Evolutionary conservation across 441 rosid genomes (phyloP), one percentile per base, ranked within the genome.

Genomic region (Gossypium aridum): DNA sequence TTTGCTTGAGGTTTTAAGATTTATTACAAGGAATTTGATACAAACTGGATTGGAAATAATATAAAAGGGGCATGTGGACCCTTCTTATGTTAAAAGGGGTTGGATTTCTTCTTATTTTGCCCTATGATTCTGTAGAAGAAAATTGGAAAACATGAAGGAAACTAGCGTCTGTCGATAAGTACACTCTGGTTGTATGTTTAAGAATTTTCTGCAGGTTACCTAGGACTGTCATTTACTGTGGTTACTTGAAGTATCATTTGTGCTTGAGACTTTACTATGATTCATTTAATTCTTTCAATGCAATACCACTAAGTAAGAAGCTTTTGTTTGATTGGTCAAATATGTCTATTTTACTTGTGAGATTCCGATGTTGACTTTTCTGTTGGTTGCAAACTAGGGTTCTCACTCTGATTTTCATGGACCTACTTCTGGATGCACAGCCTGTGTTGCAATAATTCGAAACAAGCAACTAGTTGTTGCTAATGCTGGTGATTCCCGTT

Each of bases 401-500:
- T 96, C 93, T 63, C 97, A 90, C 81, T 57, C 63, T 22, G 63
- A 57, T 57, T 57, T 90, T 78, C 63, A 74, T 23, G 97, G 96
- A 77, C 98, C 97, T 31, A 85, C 65, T 70, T 89, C 79, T 78
- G 98, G 98, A 74, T 72, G 93, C 82, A 93, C 98, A 19, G 97
- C 98, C 59, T 93, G 98, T 56, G 96, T 92, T 71, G 97, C 96
- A 56, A 79, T 91, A 63, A 85, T 93, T 47, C 71, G 81, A 77
- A 81, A 89, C 69, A 89, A 83, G 79, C 95, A 88, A 75, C 89
- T 93, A 45, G 53, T 86, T 76, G 94, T 90, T 66, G 96, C 96
- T 74, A 93, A 93, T 87, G 98, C 96, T 49, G 98, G 97, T 61
- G 98, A 93, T 83, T 93, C 98, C 74, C 94, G 98, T 54, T 92